phyloP scores from a whole-genome alignment of 2,329 filamentous ascomycete genomes.

The Arthrobotrys sphaeroides region DNA sequence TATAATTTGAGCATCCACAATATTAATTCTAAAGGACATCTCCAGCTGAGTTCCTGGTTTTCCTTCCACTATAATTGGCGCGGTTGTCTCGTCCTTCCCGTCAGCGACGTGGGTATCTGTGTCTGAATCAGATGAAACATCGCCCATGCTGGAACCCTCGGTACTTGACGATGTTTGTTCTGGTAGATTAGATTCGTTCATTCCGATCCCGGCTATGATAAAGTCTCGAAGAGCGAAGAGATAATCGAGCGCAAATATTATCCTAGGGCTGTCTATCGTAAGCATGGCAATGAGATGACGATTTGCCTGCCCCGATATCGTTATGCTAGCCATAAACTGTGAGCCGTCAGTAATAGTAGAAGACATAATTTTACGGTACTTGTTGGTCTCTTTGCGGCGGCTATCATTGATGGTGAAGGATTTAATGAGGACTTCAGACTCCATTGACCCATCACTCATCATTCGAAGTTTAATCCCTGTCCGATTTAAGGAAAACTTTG shows the following conservation, averaged over 20 bases:
- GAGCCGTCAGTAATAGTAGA: slow-evolving; percentile 93
- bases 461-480: slow-evolving; percentile 91
- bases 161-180: slow-evolving; percentile 57
- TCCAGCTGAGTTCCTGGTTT: slow-evolving; percentile 66
- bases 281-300: slow-evolving; percentile 87
- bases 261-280: slow-evolving; percentile 89
- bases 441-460: slow-evolving; percentile 88
- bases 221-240: slow-evolving; percentile 89
- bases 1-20: slow-evolving; percentile 96
- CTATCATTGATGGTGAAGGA: slow-evolving; percentile 96
- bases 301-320: slow-evolving; percentile 85
- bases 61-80: not conserved
- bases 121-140: slow-evolving; percentile 33
- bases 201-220: slow-evolving; percentile 74
- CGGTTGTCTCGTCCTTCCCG: not conserved
- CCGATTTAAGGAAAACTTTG: slow-evolving; percentile 91
- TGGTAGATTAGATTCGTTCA: slow-evolving; percentile 64
- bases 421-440: slow-evolving; percentile 90
- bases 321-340: slow-evolving; percentile 97
- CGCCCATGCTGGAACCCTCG: slow-evolving; percentile 69
- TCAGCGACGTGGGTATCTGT: not conserved
- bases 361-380: slow-evolving; percentile 98
- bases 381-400: slow-evolving; percentile 87
- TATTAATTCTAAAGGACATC: slow-evolving; percentile 87
- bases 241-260: slow-evolving; percentile 97